Conservation (phyloP, 257 asterid species). For the Nicotiana obtusifolia region DNA sequence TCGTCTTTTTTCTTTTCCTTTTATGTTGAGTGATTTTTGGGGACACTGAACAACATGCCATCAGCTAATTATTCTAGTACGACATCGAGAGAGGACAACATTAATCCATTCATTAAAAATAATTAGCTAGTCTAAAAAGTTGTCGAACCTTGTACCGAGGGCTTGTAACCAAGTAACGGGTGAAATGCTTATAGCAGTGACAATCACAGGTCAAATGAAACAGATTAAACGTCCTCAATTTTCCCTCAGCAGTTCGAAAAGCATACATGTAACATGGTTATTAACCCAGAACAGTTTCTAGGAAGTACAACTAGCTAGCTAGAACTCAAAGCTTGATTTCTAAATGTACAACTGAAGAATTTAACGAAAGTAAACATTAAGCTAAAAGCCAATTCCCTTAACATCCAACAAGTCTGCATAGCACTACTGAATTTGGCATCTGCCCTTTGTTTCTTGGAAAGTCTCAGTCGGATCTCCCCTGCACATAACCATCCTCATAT, state of each 20-base stretch:
- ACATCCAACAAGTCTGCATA: not conserved
- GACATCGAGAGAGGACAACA: not conserved
- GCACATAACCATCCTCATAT: slow-evolving; percentile 8
- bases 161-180: not conserved
- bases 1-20: too few species aligned
- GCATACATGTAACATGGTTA: not conserved
- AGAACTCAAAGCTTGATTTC: not conserved
- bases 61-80: not conserved
- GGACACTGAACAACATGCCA: too few species aligned
- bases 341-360: not conserved
- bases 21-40: too few species aligned
- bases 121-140: not conserved
- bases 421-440: not conserved
- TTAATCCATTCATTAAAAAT: not conserved
- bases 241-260: not conserved
- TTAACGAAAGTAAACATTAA: not conserved
- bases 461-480: slow-evolving; percentile 43
- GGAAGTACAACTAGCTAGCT: not conserved
- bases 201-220: not conserved
- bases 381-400: not conserved
- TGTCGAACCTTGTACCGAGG: not conserved
- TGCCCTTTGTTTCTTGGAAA: not conserved
- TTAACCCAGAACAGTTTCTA: not conserved
- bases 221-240: not conserved
- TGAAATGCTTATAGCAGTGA: not conserved